Evolutionary conservation across 2,329 filamentous ascomycete genomes (phyloP).

Genomic region (Sarocladiaceae sp.): DNA sequence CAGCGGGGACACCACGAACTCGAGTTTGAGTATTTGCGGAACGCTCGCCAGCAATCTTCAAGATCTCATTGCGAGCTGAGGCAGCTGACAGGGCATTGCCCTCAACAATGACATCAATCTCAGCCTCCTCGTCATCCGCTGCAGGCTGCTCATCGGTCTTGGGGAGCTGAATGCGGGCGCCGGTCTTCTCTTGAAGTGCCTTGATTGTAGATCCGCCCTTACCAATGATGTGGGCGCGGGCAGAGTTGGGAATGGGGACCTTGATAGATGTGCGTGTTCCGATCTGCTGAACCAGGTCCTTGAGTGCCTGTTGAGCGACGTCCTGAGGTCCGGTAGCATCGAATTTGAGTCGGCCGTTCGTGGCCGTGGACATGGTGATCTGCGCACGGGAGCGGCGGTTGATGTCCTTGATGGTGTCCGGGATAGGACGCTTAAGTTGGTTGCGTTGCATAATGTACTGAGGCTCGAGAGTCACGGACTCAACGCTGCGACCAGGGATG

Average conservation of each 20-base stretch:
- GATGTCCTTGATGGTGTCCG: slow-evolving; percentile 84
- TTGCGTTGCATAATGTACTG: slow-evolving; percentile 71
- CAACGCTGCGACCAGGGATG: slow-evolving; percentile 78
- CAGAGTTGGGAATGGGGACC: slow-evolving; percentile 77
- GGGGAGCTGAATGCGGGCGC: slow-evolving; percentile 85
- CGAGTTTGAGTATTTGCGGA: slow-evolving; percentile 77
- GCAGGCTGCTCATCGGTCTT: slow-evolving; percentile 62
- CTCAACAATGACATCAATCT: slow-evolving; percentile 83
- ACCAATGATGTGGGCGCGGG: slow-evolving; percentile 88
- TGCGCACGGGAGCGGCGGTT: slow-evolving; percentile 88
- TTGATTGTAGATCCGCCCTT: slow-evolving; percentile 88
- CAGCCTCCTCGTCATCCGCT: slow-evolving; percentile 73
- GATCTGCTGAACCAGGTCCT: slow-evolving; percentile 83
- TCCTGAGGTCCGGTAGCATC: slow-evolving; percentile 82
- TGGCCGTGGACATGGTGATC: slow-evolving; percentile 71
- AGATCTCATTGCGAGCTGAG: slow-evolving; percentile 77
- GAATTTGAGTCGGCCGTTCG: slow-evolving; percentile 71
- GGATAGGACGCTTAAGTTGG: slow-evolving; percentile 79
- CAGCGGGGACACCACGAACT: slow-evolving; percentile 78
- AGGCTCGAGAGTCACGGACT: slow-evolving; percentile 69
- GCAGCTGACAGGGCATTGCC: slow-evolving; percentile 87
- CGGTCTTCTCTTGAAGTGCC: slow-evolving; percentile 81
- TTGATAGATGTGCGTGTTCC: slow-evolving; percentile 70
- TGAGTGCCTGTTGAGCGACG: slow-evolving; percentile 80
- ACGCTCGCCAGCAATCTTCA: slow-evolving; percentile 83